Conservation (phyloP, 2,329 filamentous ascomycete species). For the Phialophora expanda region DNA sequence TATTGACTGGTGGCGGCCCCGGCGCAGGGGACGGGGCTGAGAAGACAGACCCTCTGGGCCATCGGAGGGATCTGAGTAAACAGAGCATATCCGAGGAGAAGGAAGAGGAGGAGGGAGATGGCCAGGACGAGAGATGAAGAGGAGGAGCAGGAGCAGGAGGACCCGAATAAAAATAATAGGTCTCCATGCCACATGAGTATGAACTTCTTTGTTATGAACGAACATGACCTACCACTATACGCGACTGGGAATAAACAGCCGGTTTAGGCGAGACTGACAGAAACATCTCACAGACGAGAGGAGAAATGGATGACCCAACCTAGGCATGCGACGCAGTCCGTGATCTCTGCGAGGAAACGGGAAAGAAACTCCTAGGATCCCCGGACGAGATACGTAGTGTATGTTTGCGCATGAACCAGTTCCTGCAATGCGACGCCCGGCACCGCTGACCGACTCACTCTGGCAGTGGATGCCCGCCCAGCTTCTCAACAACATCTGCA, state of each 20-base stretch:
- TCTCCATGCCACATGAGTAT: background rate
- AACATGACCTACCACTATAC: background rate
- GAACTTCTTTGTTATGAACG: background rate
- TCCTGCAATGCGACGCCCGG: too few relatives aligned
- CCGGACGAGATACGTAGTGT: too few relatives aligned
- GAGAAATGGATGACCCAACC: background rate
- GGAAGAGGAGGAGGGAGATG: conserved; percentile 6
- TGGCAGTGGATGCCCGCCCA: too few relatives aligned
- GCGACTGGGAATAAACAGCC: too few relatives aligned
- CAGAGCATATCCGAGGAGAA: conserved; percentile 18
- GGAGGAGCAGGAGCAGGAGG: background rate
- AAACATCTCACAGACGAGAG: too few relatives aligned
- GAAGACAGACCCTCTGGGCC: conserved; percentile 3
- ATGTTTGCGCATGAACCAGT: too few relatives aligned
- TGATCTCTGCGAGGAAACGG: too few relatives aligned
- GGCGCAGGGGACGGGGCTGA: background rate
- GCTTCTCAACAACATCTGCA: too few relatives aligned
- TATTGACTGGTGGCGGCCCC: conserved; percentile 16
- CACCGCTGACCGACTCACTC: too few relatives aligned
- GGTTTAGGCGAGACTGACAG: too few relatives aligned
- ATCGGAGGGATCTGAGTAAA: conserved; percentile 14
- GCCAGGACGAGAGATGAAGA: conserved; percentile 2
- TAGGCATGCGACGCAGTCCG: background rate
- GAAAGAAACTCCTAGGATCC: too few relatives aligned
- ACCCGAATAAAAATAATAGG: background rate